Base-by-base conservation (phyloP, 495 filamentous ascomycete genomes). In the Hypoxylon trugodes region DNA sequence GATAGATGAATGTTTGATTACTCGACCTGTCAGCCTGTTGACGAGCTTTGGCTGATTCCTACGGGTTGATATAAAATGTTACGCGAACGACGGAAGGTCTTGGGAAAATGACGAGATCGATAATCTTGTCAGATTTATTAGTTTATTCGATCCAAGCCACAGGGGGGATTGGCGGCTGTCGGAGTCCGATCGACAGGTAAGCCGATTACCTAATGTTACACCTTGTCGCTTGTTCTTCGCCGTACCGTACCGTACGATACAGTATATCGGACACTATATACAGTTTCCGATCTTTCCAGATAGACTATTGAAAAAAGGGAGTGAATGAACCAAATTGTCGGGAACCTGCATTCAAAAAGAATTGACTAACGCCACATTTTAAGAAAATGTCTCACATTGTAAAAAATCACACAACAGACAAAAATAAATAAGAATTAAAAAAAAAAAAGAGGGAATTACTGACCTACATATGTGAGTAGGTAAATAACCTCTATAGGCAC, bases 81-180 rank as follows among this genome's bases (percentile, higher is more conserved):
- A 46, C 46, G 53, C 52, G 24, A 65, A 48, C 53, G 61, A 60
- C 56, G 62, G 28, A 53, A 65, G 35, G n/a, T 36, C n/a, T 46
- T 13, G 13, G 33, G 28, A 38, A 66, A 61, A 66, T 66, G 49
- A 42, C 56, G 62, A 61, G 50, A 60, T 66, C 62, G 26, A 51
- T 40, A 21, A 48, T 48, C 41, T 50, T 2, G n/a, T 42, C 18
- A 40, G 35, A 46, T 54, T 38, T 38, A 32, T 37, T 35, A 35
- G 13, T 40, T 15, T 13, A 25, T 48, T 37, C 49, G 36, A 37
- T 47, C 42, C 3, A 61, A 60, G 56, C 56, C 56, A 61, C 56
- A 56, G 55, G 55, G 47, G 61, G 37, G n/a, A n/a, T 28, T 65
- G 41, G 24, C 62, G 62, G 62, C 56, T 66, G 50, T 66, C 62